Conservation (phyloP, 345 rosid genomes). For the Pistacia integerrima region DNA sequence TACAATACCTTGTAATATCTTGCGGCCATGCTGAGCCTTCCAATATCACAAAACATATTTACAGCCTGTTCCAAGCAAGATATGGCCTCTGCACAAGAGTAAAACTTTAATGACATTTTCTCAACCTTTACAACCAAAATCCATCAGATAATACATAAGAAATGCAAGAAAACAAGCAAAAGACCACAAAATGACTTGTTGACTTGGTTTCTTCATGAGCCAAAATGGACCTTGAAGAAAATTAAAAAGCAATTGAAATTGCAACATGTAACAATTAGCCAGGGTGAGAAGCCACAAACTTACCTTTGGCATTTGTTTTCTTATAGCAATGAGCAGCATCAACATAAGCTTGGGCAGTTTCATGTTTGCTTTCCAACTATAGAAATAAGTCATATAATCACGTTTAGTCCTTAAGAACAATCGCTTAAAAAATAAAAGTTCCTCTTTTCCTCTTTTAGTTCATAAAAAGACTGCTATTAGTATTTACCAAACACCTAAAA, state of each 20-base stretch:
- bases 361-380: slow-evolving; percentile 85
- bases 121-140: slow-evolving; percentile 3
- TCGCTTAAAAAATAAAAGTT: neutral
- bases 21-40: slow-evolving; percentile 98
- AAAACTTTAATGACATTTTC: slow-evolving; percentile 9
- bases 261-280: neutral
- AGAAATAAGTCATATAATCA: slow-evolving; percentile 20
- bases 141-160: neutral
- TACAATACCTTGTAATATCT: slow-evolving; percentile 84
- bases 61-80: slow-evolving; percentile 88
- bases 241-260: neutral
- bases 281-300: slow-evolving; percentile 11
- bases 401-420: slow-evolving; percentile 4
- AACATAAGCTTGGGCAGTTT: slow-evolving; percentile 81
- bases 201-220: neutral
- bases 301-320: slow-evolving; percentile 75
- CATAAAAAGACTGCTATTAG: neutral
- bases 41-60: slow-evolving; percentile 81
- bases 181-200: neutral
- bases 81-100: slow-evolving; percentile 70
- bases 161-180: neutral
- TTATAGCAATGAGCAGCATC: slow-evolving; percentile 92
- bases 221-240: too few species aligned
- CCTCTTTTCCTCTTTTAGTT: neutral
- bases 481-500: slow-evolving; percentile 1